A percentile compares a stretch with the other conserved stretches of the same genome.
These are phyloP conservation scores for Prasinococcaceae sp. DNA, from an alignment of 139 green algal species.

Conservation along the genomic window DNA sequence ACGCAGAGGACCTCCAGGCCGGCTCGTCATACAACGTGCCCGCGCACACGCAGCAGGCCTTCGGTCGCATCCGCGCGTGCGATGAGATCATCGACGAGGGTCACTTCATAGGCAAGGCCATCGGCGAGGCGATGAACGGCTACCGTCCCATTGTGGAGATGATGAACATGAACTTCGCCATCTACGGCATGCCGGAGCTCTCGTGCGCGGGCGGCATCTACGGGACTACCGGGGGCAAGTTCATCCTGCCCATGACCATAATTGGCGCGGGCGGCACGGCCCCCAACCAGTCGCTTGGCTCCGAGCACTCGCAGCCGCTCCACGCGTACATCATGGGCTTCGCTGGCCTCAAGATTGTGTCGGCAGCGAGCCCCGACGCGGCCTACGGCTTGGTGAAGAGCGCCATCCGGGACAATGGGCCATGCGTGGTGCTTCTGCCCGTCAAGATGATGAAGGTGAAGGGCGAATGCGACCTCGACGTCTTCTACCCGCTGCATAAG, in stretches of 20 bases:
- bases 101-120: conserved; percentile 90
- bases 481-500: conserved; percentile 64
- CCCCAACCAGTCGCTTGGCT: conserved; percentile 64
- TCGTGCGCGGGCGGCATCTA: conserved; percentile 12
- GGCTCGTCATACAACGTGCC: conserved; percentile 15
- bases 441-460: conserved; percentile 18
- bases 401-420: conserved; percentile 17
- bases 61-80: conserved; percentile 4
- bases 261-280: conserved; percentile 74
- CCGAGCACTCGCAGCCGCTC: conserved; percentile 88
- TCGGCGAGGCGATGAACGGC: conserved; percentile 89
- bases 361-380: conserved; percentile 4
- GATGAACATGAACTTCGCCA: conserved; percentile 95
- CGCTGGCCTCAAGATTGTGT: conserved; percentile 52
- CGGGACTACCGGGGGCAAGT: conserved; percentile 80
- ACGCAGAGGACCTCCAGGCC: conserved; percentile 15
- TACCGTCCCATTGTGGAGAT: conserved; percentile 87
- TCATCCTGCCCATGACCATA: conserved; percentile 78
- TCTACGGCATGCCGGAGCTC: conserved; percentile 18
- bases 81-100: conserved; percentile 75
- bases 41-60: conserved; percentile 14
- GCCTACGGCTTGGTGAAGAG: conserved; percentile 9
- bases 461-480: conserved; percentile 22
- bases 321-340: conserved; percentile 96
- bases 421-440: conserved; percentile 8